phyloP scores from a whole-genome alignment of 129 eudicot species.

The Centaurea solstitialis region DNA sequence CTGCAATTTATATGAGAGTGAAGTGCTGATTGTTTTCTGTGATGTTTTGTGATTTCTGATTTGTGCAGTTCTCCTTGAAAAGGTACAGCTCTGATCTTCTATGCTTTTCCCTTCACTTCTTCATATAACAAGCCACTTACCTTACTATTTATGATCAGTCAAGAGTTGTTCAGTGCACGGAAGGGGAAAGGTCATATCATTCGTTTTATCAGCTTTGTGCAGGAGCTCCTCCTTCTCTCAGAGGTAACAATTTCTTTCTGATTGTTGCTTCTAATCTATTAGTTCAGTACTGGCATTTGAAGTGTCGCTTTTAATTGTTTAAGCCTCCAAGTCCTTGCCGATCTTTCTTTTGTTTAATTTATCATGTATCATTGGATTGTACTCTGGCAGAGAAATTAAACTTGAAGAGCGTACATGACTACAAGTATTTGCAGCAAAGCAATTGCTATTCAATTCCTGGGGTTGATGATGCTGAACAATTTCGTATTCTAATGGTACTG shows the following conservation, averaged over 20 bases:
- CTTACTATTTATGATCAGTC: constrained; percentile 55
- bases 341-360: not conserved
- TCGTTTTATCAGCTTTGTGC: constrained; percentile 92
- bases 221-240: constrained; percentile 78
- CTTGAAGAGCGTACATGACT: constrained; percentile 60
- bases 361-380: not conserved
- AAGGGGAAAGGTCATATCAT: constrained; percentile 96
- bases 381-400: constrained; percentile 65
- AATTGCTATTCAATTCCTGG: constrained; percentile 71
- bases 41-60: constrained; percentile 19
- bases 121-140: constrained; percentile 11
- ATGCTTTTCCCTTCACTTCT: not conserved
- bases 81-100: constrained; percentile 25
- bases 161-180: constrained; percentile 85
- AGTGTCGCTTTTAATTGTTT: not conserved
- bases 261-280: not conserved
- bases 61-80: constrained; percentile 35
- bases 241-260: constrained; percentile 52
- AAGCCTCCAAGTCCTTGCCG: not conserved
- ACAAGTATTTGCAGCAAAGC: constrained; percentile 78
- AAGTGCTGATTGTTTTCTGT: constrained; percentile 26
- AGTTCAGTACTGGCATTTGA: not conserved
- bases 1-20: not conserved
- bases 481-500: constrained; percentile 64
- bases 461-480: constrained; percentile 85